Evolutionary conservation across 257 asterid species (phyloP).

Genomic region (Datura wrightii): DNA sequence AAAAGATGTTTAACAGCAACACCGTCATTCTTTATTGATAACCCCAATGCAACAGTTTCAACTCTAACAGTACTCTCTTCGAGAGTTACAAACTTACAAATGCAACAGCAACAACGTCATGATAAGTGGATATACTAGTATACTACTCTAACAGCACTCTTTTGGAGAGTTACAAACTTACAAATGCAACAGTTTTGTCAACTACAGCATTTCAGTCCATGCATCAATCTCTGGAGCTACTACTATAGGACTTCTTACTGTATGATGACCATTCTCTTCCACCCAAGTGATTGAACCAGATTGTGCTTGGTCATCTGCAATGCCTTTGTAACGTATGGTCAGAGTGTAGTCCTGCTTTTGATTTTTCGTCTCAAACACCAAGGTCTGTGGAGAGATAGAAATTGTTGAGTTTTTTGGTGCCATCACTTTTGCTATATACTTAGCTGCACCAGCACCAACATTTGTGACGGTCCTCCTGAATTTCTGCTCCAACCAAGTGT

Average conservation of each 20-base stretch:
- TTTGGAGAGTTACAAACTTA: background rate
- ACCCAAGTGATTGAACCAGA: slow-evolving; percentile 34
- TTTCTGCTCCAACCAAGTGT: background rate
- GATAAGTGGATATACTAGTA: too few relatives aligned
- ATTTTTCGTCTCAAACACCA: slow-evolving; percentile 31
- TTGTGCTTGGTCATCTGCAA: slow-evolving; percentile 25
- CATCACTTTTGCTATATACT: slow-evolving; percentile 28
- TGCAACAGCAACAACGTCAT: background rate
- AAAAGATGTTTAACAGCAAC: background rate
- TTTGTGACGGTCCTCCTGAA: slow-evolving; percentile 39
- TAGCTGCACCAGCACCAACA: slow-evolving; percentile 33
- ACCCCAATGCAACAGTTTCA: background rate
- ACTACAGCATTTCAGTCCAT: slow-evolving; percentile 24
- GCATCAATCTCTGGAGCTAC: slow-evolving; percentile 28
- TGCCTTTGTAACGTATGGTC: slow-evolving; percentile 19
- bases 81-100: background rate
- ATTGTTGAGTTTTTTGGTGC: slow-evolving; percentile 21
- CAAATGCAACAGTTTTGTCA: background rate
- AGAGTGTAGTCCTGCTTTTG: slow-evolving; percentile 32
- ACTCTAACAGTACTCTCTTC: background rate
- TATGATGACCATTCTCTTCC: slow-evolving; percentile 26
- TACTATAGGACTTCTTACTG: slow-evolving; percentile 23
- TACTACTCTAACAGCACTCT: background rate
- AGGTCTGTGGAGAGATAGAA: slow-evolving; percentile 24
- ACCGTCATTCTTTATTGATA: background rate